A percentile compares a stretch with the other conserved stretches of the same genome.
These are phyloP conservation scores for Leccinum truebloodii DNA, from an alignment of 768 basidiomycete genomes.

Conservation along the genomic window DNA sequence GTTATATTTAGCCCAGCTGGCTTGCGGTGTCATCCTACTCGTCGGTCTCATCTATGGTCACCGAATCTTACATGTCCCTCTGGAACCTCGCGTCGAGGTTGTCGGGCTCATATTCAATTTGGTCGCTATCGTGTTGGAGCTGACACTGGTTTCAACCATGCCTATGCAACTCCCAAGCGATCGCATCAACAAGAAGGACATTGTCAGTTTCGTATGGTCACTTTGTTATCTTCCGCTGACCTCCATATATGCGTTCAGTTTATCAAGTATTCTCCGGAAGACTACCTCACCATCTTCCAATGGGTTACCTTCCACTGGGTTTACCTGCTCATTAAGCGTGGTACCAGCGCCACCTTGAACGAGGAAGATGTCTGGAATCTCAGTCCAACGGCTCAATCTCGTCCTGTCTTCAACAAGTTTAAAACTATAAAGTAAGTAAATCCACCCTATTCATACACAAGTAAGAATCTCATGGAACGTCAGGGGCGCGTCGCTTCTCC, in stretches of 20 bases:
- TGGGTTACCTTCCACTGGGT: slow-evolving; percentile 79
- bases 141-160: slow-evolving; percentile 57
- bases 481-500: slow-evolving; percentile 38
- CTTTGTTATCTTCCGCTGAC: neutral
- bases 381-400: slow-evolving; percentile 66
- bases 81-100: slow-evolving; percentile 36
- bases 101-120: slow-evolving; percentile 43
- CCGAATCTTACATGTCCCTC: slow-evolving; percentile 41
- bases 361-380: slow-evolving; percentile 74
- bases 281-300: slow-evolving; percentile 69
- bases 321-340: slow-evolving; percentile 58
- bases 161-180: slow-evolving; percentile 66
- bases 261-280: slow-evolving; percentile 53
- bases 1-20: slow-evolving; percentile 53
- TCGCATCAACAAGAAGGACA: slow-evolving; percentile 51
- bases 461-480: neutral
- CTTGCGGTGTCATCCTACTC: slow-evolving; percentile 47
- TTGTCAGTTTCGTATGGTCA: slow-evolving; percentile 46
- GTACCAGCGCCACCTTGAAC: slow-evolving; percentile 53
- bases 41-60: slow-evolving; percentile 57
- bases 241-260: slow-evolving; percentile 17
- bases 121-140: slow-evolving; percentile 40
- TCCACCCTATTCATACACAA: neutral
- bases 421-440: slow-evolving; percentile 24
- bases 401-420: slow-evolving; percentile 59